Evolutionary conservation across 2,329 filamentous ascomycete species (phyloP), one percentile per base, ranked within the genome.

Genomic region (Gaeumannomyces sp.): DNA sequence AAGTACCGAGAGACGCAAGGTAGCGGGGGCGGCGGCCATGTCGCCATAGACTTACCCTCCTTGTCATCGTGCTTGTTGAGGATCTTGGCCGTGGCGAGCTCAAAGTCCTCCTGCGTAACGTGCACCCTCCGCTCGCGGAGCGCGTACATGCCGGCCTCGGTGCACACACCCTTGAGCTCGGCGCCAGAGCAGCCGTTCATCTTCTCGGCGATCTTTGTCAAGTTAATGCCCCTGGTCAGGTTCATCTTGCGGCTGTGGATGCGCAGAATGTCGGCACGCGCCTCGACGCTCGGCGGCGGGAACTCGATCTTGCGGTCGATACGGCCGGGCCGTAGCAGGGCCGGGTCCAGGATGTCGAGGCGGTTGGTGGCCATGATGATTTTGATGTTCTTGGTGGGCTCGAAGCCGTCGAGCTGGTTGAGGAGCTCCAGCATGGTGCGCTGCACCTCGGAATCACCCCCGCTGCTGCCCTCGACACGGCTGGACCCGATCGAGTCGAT

Each of bases 31-130:
- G n/a, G n/a, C 10, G 3, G 19, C 16, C 28, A 19, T 29, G 25
- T n/a, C 2, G 7, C n/a, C 50, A 2, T 28, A n/a, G 27, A 67
- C 67, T 50, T 22, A 69, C 67, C 91, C 77, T 97, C 93, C 85
- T 98, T 98, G 79, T 99, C 95, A 74, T 98, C 95, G 77, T 98
- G 95, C 85, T 97, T 98, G 87, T 99, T 98, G 76, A 99, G 85
- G 67, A 99, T 94, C 90, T 99, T 99, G 76, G 95, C 95, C 8
- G 95, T 99, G 45, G 95, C 95, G 68, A 99, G 85, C 77, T 99
- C 95, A 76, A 99, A 99, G 79, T 99, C 95, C 79, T 99, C 95
- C 77, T 99, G 95, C 53, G 95, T 99, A 70, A 99, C 95, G 77
- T 99, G 95, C 66, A 99, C 94, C 79, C 95, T 89, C 75, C 95